Evolutionary conservation across 768 basidiomycete genomes (phyloP).

Genomic region (Boletus rex-veris): DNA sequence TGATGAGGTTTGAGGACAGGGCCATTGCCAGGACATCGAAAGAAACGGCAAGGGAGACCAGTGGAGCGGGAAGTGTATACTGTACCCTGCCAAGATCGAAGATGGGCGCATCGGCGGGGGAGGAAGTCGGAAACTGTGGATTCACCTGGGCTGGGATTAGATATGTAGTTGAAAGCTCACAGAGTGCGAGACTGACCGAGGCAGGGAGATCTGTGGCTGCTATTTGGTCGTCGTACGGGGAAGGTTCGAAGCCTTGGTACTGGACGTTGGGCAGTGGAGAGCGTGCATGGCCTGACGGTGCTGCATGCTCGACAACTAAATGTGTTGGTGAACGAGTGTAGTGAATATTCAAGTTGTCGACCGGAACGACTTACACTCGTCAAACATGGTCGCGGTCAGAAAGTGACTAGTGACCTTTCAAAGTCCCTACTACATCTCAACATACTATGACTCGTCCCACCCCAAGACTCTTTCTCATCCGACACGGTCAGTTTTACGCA

Average conservation of each 20-base stretch:
- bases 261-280: constrained; percentile 56
- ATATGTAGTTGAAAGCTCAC: background rate
- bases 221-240: constrained; percentile 51
- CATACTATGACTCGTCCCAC: constrained; percentile 42
- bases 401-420: background rate
- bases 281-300: constrained; percentile 40
- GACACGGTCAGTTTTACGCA: constrained; percentile 56
- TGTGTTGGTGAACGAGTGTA: background rate
- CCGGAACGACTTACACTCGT: constrained; percentile 51
- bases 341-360: background rate
- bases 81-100: constrained; percentile 89
- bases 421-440: no score
- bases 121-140: constrained; percentile 22
- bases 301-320: constrained; percentile 84
- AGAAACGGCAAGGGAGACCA: constrained; percentile 77
- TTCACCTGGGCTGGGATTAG: constrained; percentile 29
- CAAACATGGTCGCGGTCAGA: constrained; percentile 48
- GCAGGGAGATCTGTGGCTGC: constrained; percentile 40
- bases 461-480: constrained; percentile 75
- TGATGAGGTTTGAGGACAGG: constrained; percentile 67
- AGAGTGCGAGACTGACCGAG: constrained; percentile 8
- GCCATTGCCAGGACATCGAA: constrained; percentile 89
- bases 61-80: constrained; percentile 80
- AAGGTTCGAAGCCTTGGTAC: constrained; percentile 88
- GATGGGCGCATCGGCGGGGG: constrained; percentile 49